Evolutionary conservation across 208 protist genomes (phyloP).

Genomic region (Vickermania ingenoplastis): DNA sequence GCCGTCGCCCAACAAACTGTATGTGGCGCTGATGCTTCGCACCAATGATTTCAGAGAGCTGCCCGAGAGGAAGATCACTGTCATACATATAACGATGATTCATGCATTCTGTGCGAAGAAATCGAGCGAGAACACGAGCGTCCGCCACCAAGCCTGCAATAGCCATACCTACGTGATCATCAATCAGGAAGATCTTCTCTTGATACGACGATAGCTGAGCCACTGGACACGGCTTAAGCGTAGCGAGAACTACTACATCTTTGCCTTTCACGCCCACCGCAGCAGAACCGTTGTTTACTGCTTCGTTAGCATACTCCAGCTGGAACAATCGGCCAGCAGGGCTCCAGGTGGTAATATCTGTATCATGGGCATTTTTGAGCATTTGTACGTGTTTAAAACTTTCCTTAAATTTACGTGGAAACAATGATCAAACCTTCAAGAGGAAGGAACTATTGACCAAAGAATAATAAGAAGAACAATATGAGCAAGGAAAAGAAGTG

Average conservation of each 20-base stretch:
- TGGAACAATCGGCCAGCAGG: conserved; percentile 96
- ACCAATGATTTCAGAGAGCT: conserved; percentile 74
- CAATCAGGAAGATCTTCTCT: conserved; percentile 97
- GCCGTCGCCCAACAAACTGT: conserved; percentile 91
- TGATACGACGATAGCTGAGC: conserved; percentile 97
- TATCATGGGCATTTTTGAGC: conserved; percentile 96
- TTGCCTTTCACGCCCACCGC: conserved; percentile 95
- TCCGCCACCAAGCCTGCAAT: conserved; percentile 98
- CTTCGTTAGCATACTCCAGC: conserved; percentile 99
- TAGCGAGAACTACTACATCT: conserved; percentile 91
- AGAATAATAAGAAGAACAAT: no score
- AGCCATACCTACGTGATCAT: conserved; percentile 97
- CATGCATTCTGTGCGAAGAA: conserved; percentile 95
- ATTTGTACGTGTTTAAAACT: no score
- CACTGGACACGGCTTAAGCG: conserved; percentile 89
- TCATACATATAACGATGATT: conserved; percentile 94
- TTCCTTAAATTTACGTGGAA: not conserved
- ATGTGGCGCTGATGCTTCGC: conserved; percentile 97
- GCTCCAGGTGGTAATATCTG: conserved; percentile 98
- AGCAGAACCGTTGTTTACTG: conserved; percentile 98
- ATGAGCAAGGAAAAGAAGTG: not conserved
- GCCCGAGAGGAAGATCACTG: conserved; percentile 50
- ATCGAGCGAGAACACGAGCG: conserved; percentile 91
- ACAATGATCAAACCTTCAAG: conserved; percentile 1
- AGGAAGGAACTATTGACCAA: conserved; percentile 2